Percentiles rank a stretch among this genome's conserved stretches.
Evolutionary conservation across 2,329 filamentous ascomycete genomes (phyloP).

Genomic region (Boeremia exigua): DNA sequence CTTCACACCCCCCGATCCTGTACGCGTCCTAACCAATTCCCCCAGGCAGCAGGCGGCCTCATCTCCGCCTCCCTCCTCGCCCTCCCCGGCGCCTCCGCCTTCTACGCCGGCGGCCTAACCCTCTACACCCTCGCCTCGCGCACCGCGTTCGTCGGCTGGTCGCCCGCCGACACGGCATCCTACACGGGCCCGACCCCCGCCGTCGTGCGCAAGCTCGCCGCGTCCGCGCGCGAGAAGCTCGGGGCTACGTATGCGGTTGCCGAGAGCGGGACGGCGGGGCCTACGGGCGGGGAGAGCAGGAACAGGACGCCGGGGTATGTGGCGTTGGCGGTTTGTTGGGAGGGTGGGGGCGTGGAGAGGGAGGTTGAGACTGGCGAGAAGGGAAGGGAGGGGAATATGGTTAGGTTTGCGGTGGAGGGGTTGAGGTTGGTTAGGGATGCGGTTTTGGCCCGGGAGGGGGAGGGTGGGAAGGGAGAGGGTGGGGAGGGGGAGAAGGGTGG

Average conservation of each 20-base stretch:
- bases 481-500: neutral
- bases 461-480: neutral
- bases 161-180: slow-evolving; percentile 55
- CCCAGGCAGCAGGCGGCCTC: slow-evolving; percentile 67
- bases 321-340: slow-evolving; percentile 64
- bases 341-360: slow-evolving; percentile 58
- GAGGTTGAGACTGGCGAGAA: slow-evolving; percentile 64
- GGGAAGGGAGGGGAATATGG: slow-evolving; percentile 67
- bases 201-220: slow-evolving; percentile 64
- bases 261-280: slow-evolving; percentile 70
- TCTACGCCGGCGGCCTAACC: slow-evolving; percentile 69
- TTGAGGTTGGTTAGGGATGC: slow-evolving; percentile 64
- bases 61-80: slow-evolving; percentile 65
- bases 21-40: no score
- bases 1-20: neutral
- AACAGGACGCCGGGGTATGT: slow-evolving; percentile 69
- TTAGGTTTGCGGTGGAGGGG: slow-evolving; percentile 65
- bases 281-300: slow-evolving; percentile 60
- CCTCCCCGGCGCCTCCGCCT: slow-evolving; percentile 62
- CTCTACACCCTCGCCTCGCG: slow-evolving; percentile 66
- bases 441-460: slow-evolving; percentile 49
- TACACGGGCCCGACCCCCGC: slow-evolving; percentile 67
- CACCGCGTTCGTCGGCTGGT: slow-evolving; percentile 67
- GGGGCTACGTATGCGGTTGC: slow-evolving; percentile 63
- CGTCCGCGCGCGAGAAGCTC: slow-evolving; percentile 61